Evolutionary conservation across 352 stramenopile genomes (phyloP).

Genomic region (Globisporangium splendens): DNA sequence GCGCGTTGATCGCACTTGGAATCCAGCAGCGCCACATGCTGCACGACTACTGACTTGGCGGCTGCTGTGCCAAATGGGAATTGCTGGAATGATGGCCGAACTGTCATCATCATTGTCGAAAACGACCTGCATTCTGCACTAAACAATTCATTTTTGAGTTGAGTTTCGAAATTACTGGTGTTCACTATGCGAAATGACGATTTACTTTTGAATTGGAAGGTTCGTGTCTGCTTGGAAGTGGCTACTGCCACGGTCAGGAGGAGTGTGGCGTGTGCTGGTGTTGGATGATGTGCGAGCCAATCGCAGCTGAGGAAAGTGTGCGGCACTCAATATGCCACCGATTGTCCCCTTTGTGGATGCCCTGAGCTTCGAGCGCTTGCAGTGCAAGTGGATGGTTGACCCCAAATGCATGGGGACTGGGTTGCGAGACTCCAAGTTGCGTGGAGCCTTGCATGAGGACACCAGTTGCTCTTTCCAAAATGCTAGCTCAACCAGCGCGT

Average conservation of each 20-base stretch:
- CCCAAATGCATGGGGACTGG: no score
- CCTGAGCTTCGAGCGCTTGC: no score
- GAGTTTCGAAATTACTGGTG: not conserved
- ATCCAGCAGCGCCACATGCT: constrained; percentile 10
- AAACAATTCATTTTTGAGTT: constrained; percentile 12
- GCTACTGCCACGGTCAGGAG: constrained; percentile 3
- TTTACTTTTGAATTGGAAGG: constrained; percentile 5
- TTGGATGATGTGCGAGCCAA: not conserved
- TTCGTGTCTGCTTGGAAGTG: constrained; percentile 2
- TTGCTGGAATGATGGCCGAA: constrained; percentile 1
- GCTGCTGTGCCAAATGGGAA: not conserved
- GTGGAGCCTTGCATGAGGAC: no score
- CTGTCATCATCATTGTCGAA: constrained; percentile 3
- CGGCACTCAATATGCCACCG: not conserved
- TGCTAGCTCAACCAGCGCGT: no score
- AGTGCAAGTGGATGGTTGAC: no score
- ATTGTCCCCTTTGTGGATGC: not conserved
- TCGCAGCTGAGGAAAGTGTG: not conserved
- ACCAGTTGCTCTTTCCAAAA: no score
- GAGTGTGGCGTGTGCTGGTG: not conserved
- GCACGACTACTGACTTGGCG: not conserved
- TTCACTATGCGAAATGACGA: not conserved
- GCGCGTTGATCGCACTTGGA: constrained; percentile 1
- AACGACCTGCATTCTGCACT: constrained; percentile 1
- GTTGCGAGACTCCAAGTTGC: no score